Evolutionary conservation across 805 yeast genomes (phyloP).

Genomic region (Maudiozyma bulderi): DNA sequence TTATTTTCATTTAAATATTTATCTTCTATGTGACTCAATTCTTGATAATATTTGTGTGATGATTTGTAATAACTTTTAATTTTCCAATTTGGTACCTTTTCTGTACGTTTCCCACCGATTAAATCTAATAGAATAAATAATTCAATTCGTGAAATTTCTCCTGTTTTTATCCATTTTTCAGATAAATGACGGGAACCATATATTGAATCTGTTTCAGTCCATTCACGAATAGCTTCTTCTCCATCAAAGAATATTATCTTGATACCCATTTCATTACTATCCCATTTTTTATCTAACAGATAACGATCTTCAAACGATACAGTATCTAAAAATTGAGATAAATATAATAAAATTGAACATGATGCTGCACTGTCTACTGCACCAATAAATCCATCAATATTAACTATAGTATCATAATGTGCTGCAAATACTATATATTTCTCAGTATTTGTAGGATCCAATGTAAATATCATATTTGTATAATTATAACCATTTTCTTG

Average conservation of each 20-base stretch:
- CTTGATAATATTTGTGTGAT: slow-evolving; percentile 32
- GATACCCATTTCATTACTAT: slow-evolving; percentile 25
- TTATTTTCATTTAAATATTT: background rate
- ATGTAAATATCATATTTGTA: slow-evolving; percentile 31
- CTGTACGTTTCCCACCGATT: slow-evolving; percentile 32
- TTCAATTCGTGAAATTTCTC: slow-evolving; percentile 30
- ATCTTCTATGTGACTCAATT: slow-evolving; percentile 31
- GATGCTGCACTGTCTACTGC: slow-evolving; percentile 54
- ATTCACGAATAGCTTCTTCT: slow-evolving; percentile 47
- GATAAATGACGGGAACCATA: slow-evolving; percentile 50
- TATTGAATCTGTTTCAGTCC: slow-evolving; percentile 44
- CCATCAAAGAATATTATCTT: slow-evolving; percentile 51
- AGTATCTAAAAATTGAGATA: slow-evolving; percentile 29
- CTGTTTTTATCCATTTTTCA: slow-evolving; percentile 26
- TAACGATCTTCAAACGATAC: slow-evolving; percentile 4
- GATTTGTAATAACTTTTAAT: slow-evolving; percentile 33
- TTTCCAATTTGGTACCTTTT: slow-evolving; percentile 15
- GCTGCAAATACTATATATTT: slow-evolving; percentile 37
- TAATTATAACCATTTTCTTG: slow-evolving; percentile 29
- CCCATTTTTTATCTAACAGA: slow-evolving; percentile 1
- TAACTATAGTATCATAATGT: slow-evolving; percentile 41
- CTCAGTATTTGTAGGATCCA: slow-evolving; percentile 8
- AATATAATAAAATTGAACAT: slow-evolving; percentile 41
- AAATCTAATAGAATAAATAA: slow-evolving; percentile 42
- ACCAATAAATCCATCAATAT: slow-evolving; percentile 48